phyloP scores from a whole-genome alignment of 192 early-diverging fungal species.

The Coemansia guatemalensis region DNA sequence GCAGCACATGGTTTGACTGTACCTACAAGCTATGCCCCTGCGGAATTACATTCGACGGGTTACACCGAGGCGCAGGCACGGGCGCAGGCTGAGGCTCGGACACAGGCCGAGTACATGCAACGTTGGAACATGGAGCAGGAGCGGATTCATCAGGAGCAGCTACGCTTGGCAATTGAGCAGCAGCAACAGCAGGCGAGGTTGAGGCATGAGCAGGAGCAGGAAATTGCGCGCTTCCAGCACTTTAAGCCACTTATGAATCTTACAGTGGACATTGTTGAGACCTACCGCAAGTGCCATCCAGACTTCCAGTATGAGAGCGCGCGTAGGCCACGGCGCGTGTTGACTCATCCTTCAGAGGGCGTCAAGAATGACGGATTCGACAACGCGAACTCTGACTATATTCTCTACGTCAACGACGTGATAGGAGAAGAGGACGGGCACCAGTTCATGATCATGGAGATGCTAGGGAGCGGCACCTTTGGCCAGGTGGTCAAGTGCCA shows the following conservation, averaged over 20 bases:
- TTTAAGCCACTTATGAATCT: slow-evolving; percentile 57
- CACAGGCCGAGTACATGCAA: slow-evolving; percentile 36
- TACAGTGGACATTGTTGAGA: slow-evolving; percentile 65
- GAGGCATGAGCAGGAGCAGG: slow-evolving; percentile 38
- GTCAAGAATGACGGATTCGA: slow-evolving; percentile 89
- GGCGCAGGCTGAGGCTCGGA: slow-evolving; percentile 24
- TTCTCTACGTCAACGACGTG: slow-evolving; percentile 95
- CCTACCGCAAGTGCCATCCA: slow-evolving; percentile 77
- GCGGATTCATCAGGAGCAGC: slow-evolving; percentile 30
- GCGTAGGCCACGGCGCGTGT: slow-evolving; percentile 81
- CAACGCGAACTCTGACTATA: slow-evolving; percentile 95
- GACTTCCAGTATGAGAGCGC: slow-evolving; percentile 77
- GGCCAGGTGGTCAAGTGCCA: slow-evolving; percentile 98
- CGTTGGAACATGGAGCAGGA: slow-evolving; percentile 24
- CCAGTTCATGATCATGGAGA: slow-evolving; percentile 91
- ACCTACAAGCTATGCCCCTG: slow-evolving; percentile 8
- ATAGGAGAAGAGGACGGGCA: slow-evolving; percentile 88
- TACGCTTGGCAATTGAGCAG: slow-evolving; percentile 29
- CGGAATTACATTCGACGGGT: slow-evolving; percentile 11
- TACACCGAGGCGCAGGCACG: slow-evolving; percentile 14
- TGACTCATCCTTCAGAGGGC: slow-evolving; percentile 93
- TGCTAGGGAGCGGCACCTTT: slow-evolving; percentile 96
- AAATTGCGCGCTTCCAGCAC: slow-evolving; percentile 38
- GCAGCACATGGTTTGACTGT: slow-evolving; percentile 3
- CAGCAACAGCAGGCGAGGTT: slow-evolving; percentile 38